Evolutionary conservation across 371 early-diverging fungal species (phyloP).

Genomic region (Rhizopus sp.): DNA sequence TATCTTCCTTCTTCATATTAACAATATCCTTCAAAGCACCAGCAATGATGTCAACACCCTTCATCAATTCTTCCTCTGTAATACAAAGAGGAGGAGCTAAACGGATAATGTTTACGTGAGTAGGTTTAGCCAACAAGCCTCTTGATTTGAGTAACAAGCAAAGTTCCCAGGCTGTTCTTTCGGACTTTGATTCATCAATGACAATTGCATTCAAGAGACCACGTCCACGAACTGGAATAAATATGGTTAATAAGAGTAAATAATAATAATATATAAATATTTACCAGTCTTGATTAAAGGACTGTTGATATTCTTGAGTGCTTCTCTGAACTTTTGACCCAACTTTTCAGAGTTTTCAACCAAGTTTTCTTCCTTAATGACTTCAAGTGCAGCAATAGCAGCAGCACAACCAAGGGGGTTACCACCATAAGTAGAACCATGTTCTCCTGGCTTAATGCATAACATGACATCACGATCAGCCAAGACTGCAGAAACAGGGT

Average conservation of each 20-base stretch:
- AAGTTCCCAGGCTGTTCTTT: conserved; percentile 95
- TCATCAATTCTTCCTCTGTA: conserved; percentile 83
- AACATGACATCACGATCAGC: conserved; percentile 91
- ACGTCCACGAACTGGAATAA: conserved; percentile 79
- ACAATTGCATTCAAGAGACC: conserved; percentile 97
- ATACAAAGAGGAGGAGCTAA: conserved; percentile 95
- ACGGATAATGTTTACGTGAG: conserved; percentile 98
- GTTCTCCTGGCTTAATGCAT: conserved; percentile 93
- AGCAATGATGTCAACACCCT: conserved; percentile 83
- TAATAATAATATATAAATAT: not conserved
- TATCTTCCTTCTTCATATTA: conserved; percentile 56
- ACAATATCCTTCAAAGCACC: conserved; percentile 71
- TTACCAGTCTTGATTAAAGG: conserved; percentile 73
- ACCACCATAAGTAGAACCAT: conserved; percentile 98
- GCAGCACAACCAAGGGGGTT: conserved; percentile 95
- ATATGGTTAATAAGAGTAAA: not conserved
- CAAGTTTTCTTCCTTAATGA: conserved; percentile 92
- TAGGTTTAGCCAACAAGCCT: conserved; percentile 96
- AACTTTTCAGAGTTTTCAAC: conserved; percentile 74
- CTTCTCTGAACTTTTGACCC: conserved; percentile 84
- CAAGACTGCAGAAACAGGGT: conserved; percentile 95
- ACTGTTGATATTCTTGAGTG: conserved; percentile 68
- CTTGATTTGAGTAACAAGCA: conserved; percentile 91
- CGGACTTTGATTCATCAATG: conserved; percentile 81
- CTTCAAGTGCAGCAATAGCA: conserved; percentile 92